phyloP scores from a whole-genome alignment of 108 stramenopile species.

The Nannochloropsis gaditana region DNA sequence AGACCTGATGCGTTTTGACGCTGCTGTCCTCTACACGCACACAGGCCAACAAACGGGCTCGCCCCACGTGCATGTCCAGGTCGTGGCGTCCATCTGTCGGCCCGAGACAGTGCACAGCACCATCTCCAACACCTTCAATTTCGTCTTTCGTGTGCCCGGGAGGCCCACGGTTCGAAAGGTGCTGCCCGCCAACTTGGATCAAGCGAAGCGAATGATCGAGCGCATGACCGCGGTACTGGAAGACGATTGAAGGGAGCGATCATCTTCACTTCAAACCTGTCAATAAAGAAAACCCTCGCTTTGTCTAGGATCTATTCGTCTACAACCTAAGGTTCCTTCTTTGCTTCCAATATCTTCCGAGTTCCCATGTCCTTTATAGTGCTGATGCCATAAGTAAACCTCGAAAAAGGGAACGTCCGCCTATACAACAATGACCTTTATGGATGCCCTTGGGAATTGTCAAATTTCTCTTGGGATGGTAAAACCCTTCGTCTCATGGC shows the following conservation, averaged over 20 bases:
- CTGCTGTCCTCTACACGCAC: slow-evolving; percentile 37
- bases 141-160: slow-evolving; percentile 37
- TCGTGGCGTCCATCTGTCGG: slow-evolving; percentile 34
- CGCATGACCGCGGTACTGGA: background rate
- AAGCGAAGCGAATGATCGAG: slow-evolving; percentile 36
- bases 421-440: too few species aligned
- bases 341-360: too few species aligned
- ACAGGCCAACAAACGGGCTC: slow-evolving; percentile 19
- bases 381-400: too few species aligned
- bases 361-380: too few species aligned
- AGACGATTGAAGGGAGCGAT: background rate
- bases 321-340: too few species aligned
- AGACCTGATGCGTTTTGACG: slow-evolving; percentile 34
- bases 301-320: too few species aligned
- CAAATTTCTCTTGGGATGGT: too few species aligned
- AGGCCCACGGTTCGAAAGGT: slow-evolving; percentile 24
- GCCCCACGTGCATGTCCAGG: slow-evolving; percentile 33
- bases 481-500: too few species aligned
- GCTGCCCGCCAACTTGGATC: slow-evolving; percentile 32
- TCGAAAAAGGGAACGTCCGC: too few species aligned
- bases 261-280: too few species aligned
- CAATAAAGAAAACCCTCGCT: too few species aligned
- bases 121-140: slow-evolving; percentile 28
- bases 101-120: slow-evolving; percentile 28
- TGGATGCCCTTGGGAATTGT: too few species aligned